Evolutionary conservation across 2,329 filamentous ascomycete genomes (phyloP).

Genomic region (Pseudocercospora fijiensis): DNA sequence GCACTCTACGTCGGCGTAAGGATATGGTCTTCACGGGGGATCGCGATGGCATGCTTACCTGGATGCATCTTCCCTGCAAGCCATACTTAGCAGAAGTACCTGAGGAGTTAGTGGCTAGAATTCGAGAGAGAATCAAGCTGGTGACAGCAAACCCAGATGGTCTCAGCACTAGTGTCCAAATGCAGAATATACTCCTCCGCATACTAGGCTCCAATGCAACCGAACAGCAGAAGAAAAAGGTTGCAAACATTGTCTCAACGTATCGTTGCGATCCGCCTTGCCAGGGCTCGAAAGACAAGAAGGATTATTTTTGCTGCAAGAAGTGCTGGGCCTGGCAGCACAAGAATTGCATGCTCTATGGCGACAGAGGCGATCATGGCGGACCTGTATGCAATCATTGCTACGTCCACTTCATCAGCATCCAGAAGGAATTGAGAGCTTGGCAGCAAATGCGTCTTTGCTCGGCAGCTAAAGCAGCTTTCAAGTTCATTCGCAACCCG

Average conservation of each 20-base stretch:
- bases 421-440: conserved; percentile 48
- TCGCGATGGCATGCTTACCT: conserved; percentile 9
- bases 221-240: conserved; percentile 10
- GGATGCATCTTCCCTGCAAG: conserved; percentile 24
- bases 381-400: conserved; percentile 28
- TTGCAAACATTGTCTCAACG: conserved; percentile 22
- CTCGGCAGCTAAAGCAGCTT: conserved; percentile 19
- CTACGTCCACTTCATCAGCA: conserved; percentile 22
- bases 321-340: conserved; percentile 28
- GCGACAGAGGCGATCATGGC: conserved; percentile 17
- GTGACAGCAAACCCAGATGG: conserved; percentile 3
- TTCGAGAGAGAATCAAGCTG: background rate
- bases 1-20: conserved; percentile 8
- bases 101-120: conserved; percentile 3
- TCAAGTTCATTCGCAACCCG: conserved; percentile 17
- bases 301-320: conserved; percentile 24
- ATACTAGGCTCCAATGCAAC: conserved; percentile 11
- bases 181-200: conserved; percentile 4
- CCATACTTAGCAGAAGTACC: conserved; percentile 9
- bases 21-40: conserved; percentile 13
- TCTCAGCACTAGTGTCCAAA: background rate
- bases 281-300: conserved; percentile 13
- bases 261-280: conserved; percentile 28
- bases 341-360: conserved; percentile 26
- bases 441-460: conserved; percentile 41